Percentiles rank a stretch among this genome's conserved stretches.
These are phyloP conservation scores for Neurospora sp. DNA, from an alignment of 2,329 filamentous ascomycete genomes.

Conservation along the genomic window DNA sequence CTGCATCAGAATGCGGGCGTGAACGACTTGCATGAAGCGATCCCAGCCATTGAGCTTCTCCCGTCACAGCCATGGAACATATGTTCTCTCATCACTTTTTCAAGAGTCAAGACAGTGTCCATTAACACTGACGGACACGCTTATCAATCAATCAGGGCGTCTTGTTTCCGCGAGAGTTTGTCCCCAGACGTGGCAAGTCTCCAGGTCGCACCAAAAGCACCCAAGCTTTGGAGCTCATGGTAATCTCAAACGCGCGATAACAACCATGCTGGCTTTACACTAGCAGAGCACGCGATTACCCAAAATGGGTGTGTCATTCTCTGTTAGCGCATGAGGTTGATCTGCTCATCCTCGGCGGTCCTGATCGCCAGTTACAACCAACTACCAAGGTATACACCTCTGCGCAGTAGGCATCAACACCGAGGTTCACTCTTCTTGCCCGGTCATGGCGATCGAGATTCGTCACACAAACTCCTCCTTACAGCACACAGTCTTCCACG, in stretches of 20 bases:
- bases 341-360: neutral
- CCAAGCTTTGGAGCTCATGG: neutral
- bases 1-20: neutral
- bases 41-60: neutral
- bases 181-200: neutral
- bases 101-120: neutral
- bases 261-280: neutral
- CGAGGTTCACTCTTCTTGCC: neutral
- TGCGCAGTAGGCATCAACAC: neutral
- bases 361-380: neutral
- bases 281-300: neutral
- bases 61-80: neutral
- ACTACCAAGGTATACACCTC: neutral
- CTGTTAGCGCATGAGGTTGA: neutral
- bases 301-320: neutral
- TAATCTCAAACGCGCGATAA: neutral
- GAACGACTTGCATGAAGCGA: neutral
- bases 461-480: neutral
- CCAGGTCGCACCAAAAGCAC: neutral
- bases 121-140: neutral
- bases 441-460: neutral
- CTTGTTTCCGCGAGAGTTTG: neutral
- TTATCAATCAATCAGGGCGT: neutral
- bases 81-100: neutral
- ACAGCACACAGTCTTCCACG: neutral